A percentile compares a stretch with the other conserved stretches of the same genome.
Conservation (phyloP, 1,284 basidiomycete genomes). For the Heliocybe sulcata region DNA sequence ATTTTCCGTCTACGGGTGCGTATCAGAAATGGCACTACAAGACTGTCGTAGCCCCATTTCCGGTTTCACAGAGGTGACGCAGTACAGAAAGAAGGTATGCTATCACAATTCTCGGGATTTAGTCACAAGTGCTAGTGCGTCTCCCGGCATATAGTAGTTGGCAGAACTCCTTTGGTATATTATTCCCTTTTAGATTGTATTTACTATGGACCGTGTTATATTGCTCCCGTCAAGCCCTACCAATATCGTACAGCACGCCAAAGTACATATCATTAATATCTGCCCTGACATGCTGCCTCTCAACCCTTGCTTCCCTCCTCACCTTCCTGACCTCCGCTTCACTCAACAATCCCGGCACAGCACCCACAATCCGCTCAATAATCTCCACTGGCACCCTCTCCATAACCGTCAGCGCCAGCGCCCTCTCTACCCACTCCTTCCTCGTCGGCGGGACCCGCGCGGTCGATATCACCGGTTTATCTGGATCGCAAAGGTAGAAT, state of each 20-base stretch:
- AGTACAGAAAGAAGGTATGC: no score
- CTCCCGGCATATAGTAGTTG: no score
- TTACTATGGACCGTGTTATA: no score
- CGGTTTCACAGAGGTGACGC: no score
- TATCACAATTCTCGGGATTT: no score
- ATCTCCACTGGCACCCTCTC: conserved; percentile 33
- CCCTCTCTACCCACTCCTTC: conserved; percentile 30
- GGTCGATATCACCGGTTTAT: conserved; percentile 34
- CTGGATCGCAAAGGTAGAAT: conserved; percentile 41
- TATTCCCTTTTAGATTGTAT: no score
- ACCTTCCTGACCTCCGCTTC: conserved; percentile 28
- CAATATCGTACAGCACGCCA: conserved; percentile 40
- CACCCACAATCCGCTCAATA: conserved; percentile 30
- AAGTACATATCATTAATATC: conserved; percentile 35
- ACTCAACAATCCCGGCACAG: conserved; percentile 30
- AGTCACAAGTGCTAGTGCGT: no score
- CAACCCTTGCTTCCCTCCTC: conserved; percentile 23
- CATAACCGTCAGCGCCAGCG: conserved; percentile 25
- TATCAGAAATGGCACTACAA: no score
- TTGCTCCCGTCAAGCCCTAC: conserved; percentile 15
- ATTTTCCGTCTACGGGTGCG: no score
- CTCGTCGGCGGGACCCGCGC: conserved; percentile 38
- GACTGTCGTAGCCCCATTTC: no score
- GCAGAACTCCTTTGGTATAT: no score
- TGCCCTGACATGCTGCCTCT: conserved; percentile 27